phyloP scores from a whole-genome alignment of 169 alveolate genomes.

The Plasmodium vivax region DNA sequence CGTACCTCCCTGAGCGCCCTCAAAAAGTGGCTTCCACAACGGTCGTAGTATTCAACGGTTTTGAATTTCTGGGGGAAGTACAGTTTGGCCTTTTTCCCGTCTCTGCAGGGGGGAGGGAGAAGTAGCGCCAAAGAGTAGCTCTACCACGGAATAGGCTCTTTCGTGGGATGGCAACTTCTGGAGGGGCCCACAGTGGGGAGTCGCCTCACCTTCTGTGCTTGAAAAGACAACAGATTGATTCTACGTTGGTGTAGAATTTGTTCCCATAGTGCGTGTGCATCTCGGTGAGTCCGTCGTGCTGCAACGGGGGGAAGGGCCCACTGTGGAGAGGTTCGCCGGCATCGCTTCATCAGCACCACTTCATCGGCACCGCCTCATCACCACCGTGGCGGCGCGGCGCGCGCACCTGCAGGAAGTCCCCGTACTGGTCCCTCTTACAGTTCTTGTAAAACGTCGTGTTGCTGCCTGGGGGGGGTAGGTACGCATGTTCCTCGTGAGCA shows the following conservation, averaged over 20 bases:
- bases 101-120: conserved; percentile 5
- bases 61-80: conserved; percentile 41
- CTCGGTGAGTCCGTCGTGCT: conserved; percentile 67
- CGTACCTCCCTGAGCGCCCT: conserved; percentile 28
- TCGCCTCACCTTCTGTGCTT: conserved; percentile 43
- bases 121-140: background rate
- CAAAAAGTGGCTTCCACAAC: conserved; percentile 28
- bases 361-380: background rate
- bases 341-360: no score
- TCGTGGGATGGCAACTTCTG: background rate
- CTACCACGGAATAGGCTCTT: background rate
- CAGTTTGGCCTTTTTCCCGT: conserved; percentile 43
- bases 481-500: background rate
- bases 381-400: background rate
- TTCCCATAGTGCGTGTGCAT: conserved; percentile 65
- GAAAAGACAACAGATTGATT: conserved; percentile 30
- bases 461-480: conserved; percentile 1
- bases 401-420: conserved; percentile 34
- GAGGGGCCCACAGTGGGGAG: background rate
- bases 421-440: conserved; percentile 65
- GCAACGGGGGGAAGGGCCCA: background rate
- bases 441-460: conserved; percentile 46
- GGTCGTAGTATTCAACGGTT: conserved; percentile 56
- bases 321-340: background rate
- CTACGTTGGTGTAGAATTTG: conserved; percentile 25